Percentiles rank a stretch among this genome's conserved stretches.
phyloP scores from a whole-genome alignment of 768 basidiomycete genomes.

The Psilocybe cubensis region DNA sequence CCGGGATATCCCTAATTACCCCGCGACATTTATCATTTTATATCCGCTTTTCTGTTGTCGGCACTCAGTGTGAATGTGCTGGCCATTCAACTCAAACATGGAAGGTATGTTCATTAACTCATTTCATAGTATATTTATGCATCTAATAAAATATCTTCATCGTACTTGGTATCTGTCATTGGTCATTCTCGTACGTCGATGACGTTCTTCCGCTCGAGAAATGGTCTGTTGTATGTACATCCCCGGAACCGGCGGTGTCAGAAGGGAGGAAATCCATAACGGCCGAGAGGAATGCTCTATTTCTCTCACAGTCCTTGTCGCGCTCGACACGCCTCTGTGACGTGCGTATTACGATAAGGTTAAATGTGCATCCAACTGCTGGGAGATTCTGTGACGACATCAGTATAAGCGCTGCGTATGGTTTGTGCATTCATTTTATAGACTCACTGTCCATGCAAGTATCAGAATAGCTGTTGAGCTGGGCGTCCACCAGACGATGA shows the following conservation, averaged over 20 bases:
- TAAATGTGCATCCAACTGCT: conserved; percentile 9
- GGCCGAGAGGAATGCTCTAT: neutral
- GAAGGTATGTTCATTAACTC: too few relatives aligned
- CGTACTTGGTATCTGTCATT: too few relatives aligned
- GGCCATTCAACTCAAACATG: too few relatives aligned
- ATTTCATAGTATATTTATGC: too few relatives aligned
- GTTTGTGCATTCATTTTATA: neutral
- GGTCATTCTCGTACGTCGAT: too few relatives aligned
- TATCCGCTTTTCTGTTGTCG: too few relatives aligned
- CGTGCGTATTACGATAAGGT: conserved; percentile 12
- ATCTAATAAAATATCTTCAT: too few relatives aligned
- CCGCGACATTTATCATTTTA: too few relatives aligned
- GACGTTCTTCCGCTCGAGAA: neutral
- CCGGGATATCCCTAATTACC: too few relatives aligned
- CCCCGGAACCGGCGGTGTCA: neutral
- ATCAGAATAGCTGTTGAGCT: conserved; percentile 9
- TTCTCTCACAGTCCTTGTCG: neutral
- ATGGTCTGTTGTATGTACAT: too few relatives aligned
- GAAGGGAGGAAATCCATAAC: neutral
- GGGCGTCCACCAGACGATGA: conserved; percentile 15
- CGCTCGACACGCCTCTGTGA: conserved; percentile 6
- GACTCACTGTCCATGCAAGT: conserved; percentile 7
- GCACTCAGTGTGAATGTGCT: too few relatives aligned
- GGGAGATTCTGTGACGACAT: conserved; percentile 6
- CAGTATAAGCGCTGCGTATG: neutral